Base-by-base conservation (phyloP, 1,284 basidiomycete genomes). In the Ganoderma sp. region DNA sequence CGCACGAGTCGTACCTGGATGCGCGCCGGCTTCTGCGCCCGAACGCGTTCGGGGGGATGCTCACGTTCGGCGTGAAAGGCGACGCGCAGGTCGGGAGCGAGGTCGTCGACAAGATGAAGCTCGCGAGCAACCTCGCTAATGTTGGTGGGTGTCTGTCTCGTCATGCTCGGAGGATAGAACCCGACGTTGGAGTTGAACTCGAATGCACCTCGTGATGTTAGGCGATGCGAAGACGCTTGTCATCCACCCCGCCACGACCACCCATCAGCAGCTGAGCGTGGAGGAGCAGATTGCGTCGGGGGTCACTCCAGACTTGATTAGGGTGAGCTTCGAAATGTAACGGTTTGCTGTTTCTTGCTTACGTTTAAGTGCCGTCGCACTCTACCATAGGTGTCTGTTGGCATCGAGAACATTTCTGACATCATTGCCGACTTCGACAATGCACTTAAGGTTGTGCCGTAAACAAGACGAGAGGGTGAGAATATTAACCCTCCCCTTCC, bases 401-500 rank as follows among this genome's bases (percentile, higher is more conserved):
- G 95, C 19, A 94, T 94, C 71, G 95, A 97, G 80, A 89, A 89
- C 72, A 94, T 95, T 75, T 84, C 84, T 57, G 93, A 95, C 77
- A 95, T 95, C 78, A 91, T 95, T 73, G 92, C 92, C 14, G 94
- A 96, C 79, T 95, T 96, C 76, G 88, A 90, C 70, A 84, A 86
- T 67, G 90, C 89, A 3, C 81, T 88, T 25, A 79, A 79, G 67
- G 67, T 67, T n/a, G 78, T 79, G 14, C 73, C 70, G 34, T 58
- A 28, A 28, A 28, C 25, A 28, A 28, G 25, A 28, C 25, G 25
- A 28, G 2, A 32, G 32, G 32, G 5, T 3, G 32, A 3, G 32
- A 32, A 32, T 5, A 28, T 28, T 28, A 28, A 28, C 32, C 3
- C 5, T 32, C 22, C 28, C 9, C 14, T 4, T 17, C 57, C 12